Evolutionary conservation across 306 rosid species (phyloP).

Genomic region (Psophocarpus tetragonolobus): DNA sequence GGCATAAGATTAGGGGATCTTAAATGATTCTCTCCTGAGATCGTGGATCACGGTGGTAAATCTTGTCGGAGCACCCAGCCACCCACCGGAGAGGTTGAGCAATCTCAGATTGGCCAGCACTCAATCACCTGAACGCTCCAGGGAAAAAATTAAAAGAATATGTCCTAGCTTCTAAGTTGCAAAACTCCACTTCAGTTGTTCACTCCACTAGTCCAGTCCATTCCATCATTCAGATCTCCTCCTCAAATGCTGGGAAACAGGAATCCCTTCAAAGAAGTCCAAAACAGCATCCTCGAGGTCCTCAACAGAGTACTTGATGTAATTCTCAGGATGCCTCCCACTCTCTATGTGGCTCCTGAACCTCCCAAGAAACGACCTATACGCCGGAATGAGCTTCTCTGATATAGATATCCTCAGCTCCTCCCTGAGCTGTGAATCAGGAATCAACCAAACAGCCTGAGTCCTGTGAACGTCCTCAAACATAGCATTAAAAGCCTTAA

Average conservation of each 20-base stretch:
- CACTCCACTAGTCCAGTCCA: slow-evolving; percentile 4
- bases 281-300: slow-evolving; percentile 83
- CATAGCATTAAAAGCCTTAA: slow-evolving; percentile 91
- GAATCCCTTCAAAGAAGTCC: slow-evolving; percentile 90
- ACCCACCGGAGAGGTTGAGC: slow-evolving; percentile 45
- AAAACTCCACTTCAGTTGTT: slow-evolving; percentile 41
- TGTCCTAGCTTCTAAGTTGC: slow-evolving; percentile 68
- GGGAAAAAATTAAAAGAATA: slow-evolving; percentile 83
- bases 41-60: slow-evolving; percentile 28
- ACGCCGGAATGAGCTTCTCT: slow-evolving; percentile 90
- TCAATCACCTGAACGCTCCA: slow-evolving; percentile 60
- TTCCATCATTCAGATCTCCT: slow-evolving; percentile 73
- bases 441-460: slow-evolving; percentile 86
- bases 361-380: slow-evolving; percentile 92
- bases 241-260: slow-evolving; percentile 77
- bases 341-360: slow-evolving; percentile 90
- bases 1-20: slow-evolving; percentile 30
- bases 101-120: slow-evolving; percentile 50
- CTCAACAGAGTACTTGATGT: slow-evolving; percentile 89
- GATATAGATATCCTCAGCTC: slow-evolving; percentile 88
- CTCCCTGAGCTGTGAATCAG: slow-evolving; percentile 95
- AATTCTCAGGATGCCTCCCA: slow-evolving; percentile 93
- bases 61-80: slow-evolving; percentile 30
- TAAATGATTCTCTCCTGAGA: slow-evolving; percentile 33
- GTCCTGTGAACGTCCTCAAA: slow-evolving; percentile 97